A percentile compares a stretch with the other conserved stretches of the same genome.
phyloP scores from a whole-genome alignment of 257 asterid genomes.

The Misopates orontium region DNA sequence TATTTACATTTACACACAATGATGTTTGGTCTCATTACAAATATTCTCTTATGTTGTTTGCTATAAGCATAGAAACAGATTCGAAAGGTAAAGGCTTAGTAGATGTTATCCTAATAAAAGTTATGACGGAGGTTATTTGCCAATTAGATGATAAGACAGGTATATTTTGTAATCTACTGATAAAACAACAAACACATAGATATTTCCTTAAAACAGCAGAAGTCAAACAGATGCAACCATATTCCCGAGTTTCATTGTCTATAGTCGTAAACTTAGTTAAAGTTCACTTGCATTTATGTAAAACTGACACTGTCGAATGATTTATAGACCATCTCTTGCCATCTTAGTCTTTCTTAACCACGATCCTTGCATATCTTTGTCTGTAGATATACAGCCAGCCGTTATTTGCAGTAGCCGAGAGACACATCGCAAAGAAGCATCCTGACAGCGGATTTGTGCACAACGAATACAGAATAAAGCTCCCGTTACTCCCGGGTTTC shows the following conservation, averaged over 20 bases:
- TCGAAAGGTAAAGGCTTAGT: too few relatives aligned
- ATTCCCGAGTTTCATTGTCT: too few relatives aligned
- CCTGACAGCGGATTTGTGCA: constrained; percentile 39
- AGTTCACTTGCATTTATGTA: neutral
- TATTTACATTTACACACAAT: too few relatives aligned
- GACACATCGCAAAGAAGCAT: constrained; percentile 36
- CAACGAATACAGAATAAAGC: constrained; percentile 41
- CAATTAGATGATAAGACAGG: too few relatives aligned
- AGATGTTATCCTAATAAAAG: too few relatives aligned
- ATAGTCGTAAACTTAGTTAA: neutral
- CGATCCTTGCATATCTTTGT: constrained; percentile 5
- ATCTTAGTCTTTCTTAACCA: neutral
- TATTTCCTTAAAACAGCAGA: neutral
- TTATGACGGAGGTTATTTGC: too few relatives aligned
- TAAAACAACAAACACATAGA: neutral
- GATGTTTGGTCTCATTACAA: too few relatives aligned
- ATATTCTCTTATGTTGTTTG: too few relatives aligned
- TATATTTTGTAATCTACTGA: neutral
- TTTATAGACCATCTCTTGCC: neutral
- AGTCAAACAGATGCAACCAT: neutral
- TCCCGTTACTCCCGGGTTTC: constrained; percentile 46
- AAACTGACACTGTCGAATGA: neutral
- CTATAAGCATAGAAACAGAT: too few relatives aligned
- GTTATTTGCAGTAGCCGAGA: constrained; percentile 54
- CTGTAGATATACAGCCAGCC: constrained; percentile 72